Evolutionary conservation across 2,329 filamentous ascomycete species (phyloP).

Genomic region (Hymenoscyphus repandus): DNA sequence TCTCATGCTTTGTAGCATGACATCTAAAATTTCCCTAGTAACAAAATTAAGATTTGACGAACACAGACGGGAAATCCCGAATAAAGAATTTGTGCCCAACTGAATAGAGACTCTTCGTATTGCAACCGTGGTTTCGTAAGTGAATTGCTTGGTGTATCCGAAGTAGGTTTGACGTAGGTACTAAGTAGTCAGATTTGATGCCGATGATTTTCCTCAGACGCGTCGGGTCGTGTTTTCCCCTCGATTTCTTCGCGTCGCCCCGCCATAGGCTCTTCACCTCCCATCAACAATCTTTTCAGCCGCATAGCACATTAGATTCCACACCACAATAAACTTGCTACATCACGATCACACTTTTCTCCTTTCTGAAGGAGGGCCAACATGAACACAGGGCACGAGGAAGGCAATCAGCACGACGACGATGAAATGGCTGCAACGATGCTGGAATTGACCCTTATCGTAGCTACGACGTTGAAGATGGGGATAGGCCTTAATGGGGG

Average conservation of each 20-base stretch:
- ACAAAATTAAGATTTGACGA: no score
- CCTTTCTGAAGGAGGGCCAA: not conserved
- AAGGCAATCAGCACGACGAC: not conserved
- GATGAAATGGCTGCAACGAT: constrained; percentile 6
- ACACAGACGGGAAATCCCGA: no score
- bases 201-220: not conserved
- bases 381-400: not conserved
- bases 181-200: not conserved
- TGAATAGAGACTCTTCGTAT: no score
- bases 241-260: no score
- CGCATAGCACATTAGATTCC: not conserved
- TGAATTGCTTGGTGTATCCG: no score
- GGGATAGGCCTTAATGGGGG: constrained; percentile 78
- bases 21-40: no score
- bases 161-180: not conserved
- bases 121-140: no score
- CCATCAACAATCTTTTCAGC: no score
- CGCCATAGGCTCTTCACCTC: no score
- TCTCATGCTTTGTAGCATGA: not conserved
- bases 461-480: constrained; percentile 83
- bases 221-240: not conserved
- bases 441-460: constrained; percentile 75
- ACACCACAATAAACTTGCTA: not conserved
- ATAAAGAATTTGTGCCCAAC: no score
- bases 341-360: not conserved